Evolutionary conservation across 169 alveolate species (phyloP).

Genomic region (Cryptosporidium meleagridis): DNA sequence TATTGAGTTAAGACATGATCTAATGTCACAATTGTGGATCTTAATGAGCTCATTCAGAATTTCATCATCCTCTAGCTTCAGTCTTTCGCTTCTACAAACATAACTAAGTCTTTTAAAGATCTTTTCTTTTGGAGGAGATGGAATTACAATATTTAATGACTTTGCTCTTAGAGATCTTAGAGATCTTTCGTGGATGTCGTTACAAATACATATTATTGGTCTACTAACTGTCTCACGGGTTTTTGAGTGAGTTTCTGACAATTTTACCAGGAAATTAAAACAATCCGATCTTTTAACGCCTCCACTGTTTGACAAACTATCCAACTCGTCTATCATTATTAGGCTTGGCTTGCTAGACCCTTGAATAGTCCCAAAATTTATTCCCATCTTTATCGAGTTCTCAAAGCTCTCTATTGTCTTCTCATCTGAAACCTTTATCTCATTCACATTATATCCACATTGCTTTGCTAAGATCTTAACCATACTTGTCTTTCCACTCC

Average conservation of each 20-base stretch:
- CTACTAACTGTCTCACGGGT: constrained; percentile 79
- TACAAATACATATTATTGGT: constrained; percentile 84
- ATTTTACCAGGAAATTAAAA: constrained; percentile 39
- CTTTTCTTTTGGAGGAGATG: constrained; percentile 78
- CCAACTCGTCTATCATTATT: constrained; percentile 84
- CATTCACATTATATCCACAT: constrained; percentile 82
- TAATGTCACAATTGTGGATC: constrained; percentile 32
- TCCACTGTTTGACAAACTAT: constrained; percentile 77
- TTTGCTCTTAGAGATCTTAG: constrained; percentile 79
- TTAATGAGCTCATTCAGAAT: constrained; percentile 27
- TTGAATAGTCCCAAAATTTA: constrained; percentile 61
- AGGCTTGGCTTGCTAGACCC: constrained; percentile 80
- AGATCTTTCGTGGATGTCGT: constrained; percentile 81
- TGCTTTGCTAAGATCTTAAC: constrained; percentile 81
- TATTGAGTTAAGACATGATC: constrained; percentile 50
- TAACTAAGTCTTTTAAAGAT: constrained; percentile 73
- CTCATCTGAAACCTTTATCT: constrained; percentile 83
- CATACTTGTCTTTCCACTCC: constrained; percentile 83
- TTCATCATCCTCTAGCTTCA: constrained; percentile 78
- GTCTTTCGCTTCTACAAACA: constrained; percentile 79
- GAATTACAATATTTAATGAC: constrained; percentile 78
- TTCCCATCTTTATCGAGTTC: constrained; percentile 79
- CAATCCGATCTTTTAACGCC: not conserved
- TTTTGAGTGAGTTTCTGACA: constrained; percentile 65
- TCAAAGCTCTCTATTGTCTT: constrained; percentile 79